These are phyloP conservation scores for Luffa acutangula DNA, from an alignment of 306 rosid species.

Conservation along the genomic window DNA sequence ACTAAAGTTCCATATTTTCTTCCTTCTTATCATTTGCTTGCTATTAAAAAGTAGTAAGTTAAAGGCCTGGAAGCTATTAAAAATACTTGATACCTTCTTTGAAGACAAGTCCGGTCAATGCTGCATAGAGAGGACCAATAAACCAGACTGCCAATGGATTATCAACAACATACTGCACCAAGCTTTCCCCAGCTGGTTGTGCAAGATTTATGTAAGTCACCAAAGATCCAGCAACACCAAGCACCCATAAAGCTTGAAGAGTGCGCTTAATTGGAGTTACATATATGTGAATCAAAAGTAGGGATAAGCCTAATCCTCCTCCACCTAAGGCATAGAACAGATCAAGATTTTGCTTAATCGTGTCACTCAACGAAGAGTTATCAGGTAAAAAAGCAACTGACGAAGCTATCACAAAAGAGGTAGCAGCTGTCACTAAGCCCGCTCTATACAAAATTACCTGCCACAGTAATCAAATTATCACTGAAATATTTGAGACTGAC, in stretches of 20 bases:
- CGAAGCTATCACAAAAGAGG: slow-evolving; percentile 62
- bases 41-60: neutral
- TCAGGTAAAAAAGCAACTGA: slow-evolving; percentile 55
- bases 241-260: slow-evolving; percentile 78
- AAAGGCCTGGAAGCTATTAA: neutral
- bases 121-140: slow-evolving; percentile 82
- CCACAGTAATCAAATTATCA: slow-evolving; percentile 13
- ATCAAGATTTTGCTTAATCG: slow-evolving; percentile 45
- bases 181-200: slow-evolving; percentile 44
- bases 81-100: slow-evolving; percentile 55
- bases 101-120: slow-evolving; percentile 87
- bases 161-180: slow-evolving; percentile 46
- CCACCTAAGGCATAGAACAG: slow-evolving; percentile 45
- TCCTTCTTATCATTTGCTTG: neutral
- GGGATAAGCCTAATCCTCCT: slow-evolving; percentile 67
- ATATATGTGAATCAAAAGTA: slow-evolving; percentile 70
- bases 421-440: slow-evolving; percentile 70
- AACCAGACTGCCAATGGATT: slow-evolving; percentile 61
- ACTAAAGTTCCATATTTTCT: neutral
- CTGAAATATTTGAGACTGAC: neutral
- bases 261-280: slow-evolving; percentile 73
- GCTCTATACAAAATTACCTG: slow-evolving; percentile 76
- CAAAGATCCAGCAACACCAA: slow-evolving; percentile 64
- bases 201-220: slow-evolving; percentile 47
- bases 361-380: slow-evolving; percentile 13